Percentiles rank a stretch among this genome's conserved stretches.
These are phyloP conservation scores for Mycena capillaripes DNA, from an alignment of 768 basidiomycete genomes.

Conservation along the genomic window DNA sequence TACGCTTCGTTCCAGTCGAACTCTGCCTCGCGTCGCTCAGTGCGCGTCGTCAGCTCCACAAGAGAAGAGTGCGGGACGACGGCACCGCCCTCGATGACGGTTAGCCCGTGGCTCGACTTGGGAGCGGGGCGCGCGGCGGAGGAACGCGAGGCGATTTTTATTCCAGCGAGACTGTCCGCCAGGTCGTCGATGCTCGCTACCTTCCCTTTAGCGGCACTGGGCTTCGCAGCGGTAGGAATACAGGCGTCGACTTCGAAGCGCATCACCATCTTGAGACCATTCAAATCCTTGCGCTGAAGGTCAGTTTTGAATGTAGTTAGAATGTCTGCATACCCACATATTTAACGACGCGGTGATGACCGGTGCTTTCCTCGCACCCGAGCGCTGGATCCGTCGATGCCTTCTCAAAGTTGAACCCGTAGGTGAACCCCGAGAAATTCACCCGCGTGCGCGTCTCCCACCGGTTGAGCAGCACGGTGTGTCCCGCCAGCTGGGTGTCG, in stretches of 20 bases:
- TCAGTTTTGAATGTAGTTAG: not conserved
- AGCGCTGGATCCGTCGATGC: conserved; percentile 61
- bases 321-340: conserved; percentile 58
- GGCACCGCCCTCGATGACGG: conserved; percentile 41
- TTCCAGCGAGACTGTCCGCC: conserved; percentile 46
- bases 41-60: conserved; percentile 63
- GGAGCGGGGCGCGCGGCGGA: conserved; percentile 29
- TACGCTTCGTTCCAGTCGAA: conserved; percentile 73
- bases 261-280: conserved; percentile 69
- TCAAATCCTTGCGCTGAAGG: conserved; percentile 60
- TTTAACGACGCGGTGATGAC: conserved; percentile 73
- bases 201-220: conserved; percentile 13
- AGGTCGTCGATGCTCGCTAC: conserved; percentile 52
- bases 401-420: conserved; percentile 74
- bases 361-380: conserved; percentile 65
- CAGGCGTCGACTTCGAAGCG: conserved; percentile 71
- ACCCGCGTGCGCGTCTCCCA: conserved; percentile 62
- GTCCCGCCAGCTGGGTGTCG: conserved; percentile 75
- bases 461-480: conserved; percentile 73
- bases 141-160: conserved; percentile 43
- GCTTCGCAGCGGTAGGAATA: conserved; percentile 44
- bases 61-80: conserved; percentile 58
- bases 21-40: conserved; percentile 43
- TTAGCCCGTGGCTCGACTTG: conserved; percentile 35
- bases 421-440: conserved; percentile 56